Evolutionary conservation across 106 monocot species (phyloP), one percentile per base, ranked within the genome.

Genomic region (Gastrodia elata): DNA sequence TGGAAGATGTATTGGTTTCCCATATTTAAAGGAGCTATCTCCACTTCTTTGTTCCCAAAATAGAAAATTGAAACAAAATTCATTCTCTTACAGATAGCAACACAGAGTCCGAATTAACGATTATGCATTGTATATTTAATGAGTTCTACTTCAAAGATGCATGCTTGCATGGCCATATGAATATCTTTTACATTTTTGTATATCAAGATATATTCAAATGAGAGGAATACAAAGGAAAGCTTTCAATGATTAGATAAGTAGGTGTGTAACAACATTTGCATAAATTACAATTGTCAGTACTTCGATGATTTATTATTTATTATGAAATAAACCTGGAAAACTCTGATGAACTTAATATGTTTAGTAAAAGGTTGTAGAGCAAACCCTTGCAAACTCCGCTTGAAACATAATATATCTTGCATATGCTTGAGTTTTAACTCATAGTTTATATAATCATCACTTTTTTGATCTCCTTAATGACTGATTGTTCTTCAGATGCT

Each of bases 381-480:
- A 61, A 8, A 61, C 7, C 14, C 32, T 14, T 9, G 32, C 6
- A 61, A 59, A 61, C 30, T 11, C 32, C 5, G n/a, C 30, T 11
- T 11, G 30, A 61, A 61, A 61, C 13, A 30, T 32, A 2, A 61
- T 10, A 14, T 9, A 1, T 58, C 27, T 58, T 56, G 56, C 24
- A 6, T 56, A 46, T 46, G 10, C 13, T 46, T 11, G 3, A 13
- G 46, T 46, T 14, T 11, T 15, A 58, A 14, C 33, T 64, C 14
- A 11, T 33, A 6, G 64, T 32, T 4, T 33, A 64, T 64, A 65
- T 16, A 33, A 36, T 35, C 33, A 36, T 36, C 8, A 7, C 20
- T 65, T 65, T 65, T 65, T 4, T 6, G 35, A 65, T 65, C 36
- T 15, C 35, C 67, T 67, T 61, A 61, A 61, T 61, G 38, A 35